Percentiles rank a stretch among this genome's conserved stretches.
These are phyloP conservation scores for Cutaneotrichosporon cavernicola DNA, from an alignment of 1,284 basidiomycete genomes.

Conservation along the genomic window DNA sequence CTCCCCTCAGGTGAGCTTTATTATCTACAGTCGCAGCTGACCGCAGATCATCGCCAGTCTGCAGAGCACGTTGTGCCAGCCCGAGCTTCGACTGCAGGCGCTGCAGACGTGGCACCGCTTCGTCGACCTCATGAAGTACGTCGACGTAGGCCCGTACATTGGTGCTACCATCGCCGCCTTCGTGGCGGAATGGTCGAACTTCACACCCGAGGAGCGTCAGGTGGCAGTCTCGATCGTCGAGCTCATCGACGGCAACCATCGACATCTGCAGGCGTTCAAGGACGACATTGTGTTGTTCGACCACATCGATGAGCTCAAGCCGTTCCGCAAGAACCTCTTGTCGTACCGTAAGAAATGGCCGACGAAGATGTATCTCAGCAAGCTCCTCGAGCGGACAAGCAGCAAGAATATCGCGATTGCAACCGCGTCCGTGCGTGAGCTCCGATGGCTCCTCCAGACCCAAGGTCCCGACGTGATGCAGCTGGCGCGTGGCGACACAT, in stretches of 20 bases:
- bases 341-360: constrained; percentile 59
- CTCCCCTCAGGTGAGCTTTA: constrained; percentile 70
- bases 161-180: constrained; percentile 86
- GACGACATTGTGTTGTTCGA: constrained; percentile 78
- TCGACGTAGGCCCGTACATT: constrained; percentile 78
- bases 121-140: constrained; percentile 65
- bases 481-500: constrained; percentile 77
- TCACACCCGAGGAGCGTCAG: constrained; percentile 60
- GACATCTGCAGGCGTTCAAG: constrained; percentile 57
- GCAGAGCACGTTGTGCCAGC: constrained; percentile 72
- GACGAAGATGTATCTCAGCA: constrained; percentile 62
- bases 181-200: constrained; percentile 69
- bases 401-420: constrained; percentile 83
- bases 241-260: constrained; percentile 67
- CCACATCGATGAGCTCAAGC: constrained; percentile 65
- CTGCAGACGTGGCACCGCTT: constrained; percentile 81
- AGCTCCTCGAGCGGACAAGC: constrained; percentile 70
- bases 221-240: constrained; percentile 67
- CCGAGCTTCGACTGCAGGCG: constrained; percentile 73
- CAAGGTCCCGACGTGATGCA: constrained; percentile 61
- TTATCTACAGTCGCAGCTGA: constrained; percentile 10
- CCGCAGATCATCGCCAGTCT: constrained; percentile 91
- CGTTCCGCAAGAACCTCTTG: constrained; percentile 58
- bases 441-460: constrained; percentile 64
- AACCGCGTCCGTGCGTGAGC: constrained; percentile 71